A percentile compares a stretch with the other conserved stretches of the same genome.
These are phyloP conservation scores for Cercis canadensis DNA, from an alignment of 306 rosid genomes.

Conservation along the genomic window DNA sequence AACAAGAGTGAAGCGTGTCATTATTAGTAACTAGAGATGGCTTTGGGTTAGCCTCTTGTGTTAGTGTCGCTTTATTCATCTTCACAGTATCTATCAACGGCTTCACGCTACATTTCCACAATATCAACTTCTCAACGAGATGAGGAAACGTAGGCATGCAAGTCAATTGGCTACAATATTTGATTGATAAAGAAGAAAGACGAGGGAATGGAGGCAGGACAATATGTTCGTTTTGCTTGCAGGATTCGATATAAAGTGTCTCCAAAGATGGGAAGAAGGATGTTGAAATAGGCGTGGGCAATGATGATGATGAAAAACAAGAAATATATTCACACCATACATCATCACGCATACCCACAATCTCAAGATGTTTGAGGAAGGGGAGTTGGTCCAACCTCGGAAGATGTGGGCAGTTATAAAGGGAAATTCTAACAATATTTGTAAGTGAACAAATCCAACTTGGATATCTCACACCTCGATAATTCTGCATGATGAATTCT, in stretches of 20 bases:
- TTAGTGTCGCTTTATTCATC: too few species aligned
- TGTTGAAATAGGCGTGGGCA: background rate
- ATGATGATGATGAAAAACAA: too few species aligned
- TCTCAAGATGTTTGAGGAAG: background rate
- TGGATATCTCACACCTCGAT: conserved; percentile 3
- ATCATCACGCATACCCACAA: background rate
- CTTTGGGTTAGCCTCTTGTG: too few species aligned
- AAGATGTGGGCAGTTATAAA: background rate
- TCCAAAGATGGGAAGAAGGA: background rate
- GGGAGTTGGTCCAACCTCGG: conserved; percentile 25
- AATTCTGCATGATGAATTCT: fast-evolving
- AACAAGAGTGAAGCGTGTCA: too few species aligned
- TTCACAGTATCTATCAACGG: too few species aligned
- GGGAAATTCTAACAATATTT: background rate
- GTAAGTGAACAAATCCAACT: conserved; percentile 12
- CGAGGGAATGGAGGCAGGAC: background rate
- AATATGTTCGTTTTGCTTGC: too few species aligned
- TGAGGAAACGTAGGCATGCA: background rate
- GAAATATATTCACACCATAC: background rate
- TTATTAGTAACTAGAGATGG: too few species aligned
- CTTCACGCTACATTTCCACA: background rate
- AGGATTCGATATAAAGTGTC: fast-evolving
- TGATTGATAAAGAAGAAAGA: background rate
- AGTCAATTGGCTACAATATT: background rate
- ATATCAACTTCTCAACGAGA: background rate